These are phyloP conservation scores for Fusarium sp. DNA, from an alignment of 2,329 filamentous ascomycete species.

Conservation along the genomic window DNA sequence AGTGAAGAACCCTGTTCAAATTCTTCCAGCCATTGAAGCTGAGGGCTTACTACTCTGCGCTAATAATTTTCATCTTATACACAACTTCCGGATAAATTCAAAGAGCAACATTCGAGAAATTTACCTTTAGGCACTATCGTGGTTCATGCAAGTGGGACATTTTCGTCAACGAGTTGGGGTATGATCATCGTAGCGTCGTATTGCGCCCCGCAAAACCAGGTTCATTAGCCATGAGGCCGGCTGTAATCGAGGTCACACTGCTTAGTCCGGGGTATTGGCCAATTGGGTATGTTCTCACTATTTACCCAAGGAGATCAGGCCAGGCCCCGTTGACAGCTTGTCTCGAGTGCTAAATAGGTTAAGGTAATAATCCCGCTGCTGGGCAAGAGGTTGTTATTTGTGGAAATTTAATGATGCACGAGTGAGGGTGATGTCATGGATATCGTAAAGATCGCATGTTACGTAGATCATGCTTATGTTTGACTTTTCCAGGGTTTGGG, in stretches of 20 bases:
- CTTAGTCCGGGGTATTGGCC: constrained; percentile 4
- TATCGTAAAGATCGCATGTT: not conserved
- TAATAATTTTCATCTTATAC: constrained; percentile 10
- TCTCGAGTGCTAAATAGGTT: not conserved
- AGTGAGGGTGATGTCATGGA: not conserved
- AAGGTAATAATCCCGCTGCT: constrained; percentile 13
- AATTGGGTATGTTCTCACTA: not conserved
- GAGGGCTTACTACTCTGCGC: not conserved
- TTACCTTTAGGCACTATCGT: constrained; percentile 20
- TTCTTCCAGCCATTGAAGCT: constrained; percentile 1
- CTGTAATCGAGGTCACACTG: not conserved
- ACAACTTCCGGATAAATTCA: constrained; percentile 13
- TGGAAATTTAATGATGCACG: not conserved
- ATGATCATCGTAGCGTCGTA: constrained; percentile 28
- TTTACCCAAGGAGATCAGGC: constrained; percentile 24
- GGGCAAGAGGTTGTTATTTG: not conserved
- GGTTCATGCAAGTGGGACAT: constrained; percentile 20
- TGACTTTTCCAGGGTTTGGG: not conserved
- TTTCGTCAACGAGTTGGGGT: not conserved
- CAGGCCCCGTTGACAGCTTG: constrained; percentile 1
- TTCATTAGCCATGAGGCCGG: constrained; percentile 32
- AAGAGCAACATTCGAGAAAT: not conserved
- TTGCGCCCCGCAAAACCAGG: constrained; percentile 20
- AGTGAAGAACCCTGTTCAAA: not conserved
- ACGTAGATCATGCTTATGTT: not conserved